Base-by-base conservation (phyloP, 768 basidiomycete species). In the Inosperma sp. region DNA sequence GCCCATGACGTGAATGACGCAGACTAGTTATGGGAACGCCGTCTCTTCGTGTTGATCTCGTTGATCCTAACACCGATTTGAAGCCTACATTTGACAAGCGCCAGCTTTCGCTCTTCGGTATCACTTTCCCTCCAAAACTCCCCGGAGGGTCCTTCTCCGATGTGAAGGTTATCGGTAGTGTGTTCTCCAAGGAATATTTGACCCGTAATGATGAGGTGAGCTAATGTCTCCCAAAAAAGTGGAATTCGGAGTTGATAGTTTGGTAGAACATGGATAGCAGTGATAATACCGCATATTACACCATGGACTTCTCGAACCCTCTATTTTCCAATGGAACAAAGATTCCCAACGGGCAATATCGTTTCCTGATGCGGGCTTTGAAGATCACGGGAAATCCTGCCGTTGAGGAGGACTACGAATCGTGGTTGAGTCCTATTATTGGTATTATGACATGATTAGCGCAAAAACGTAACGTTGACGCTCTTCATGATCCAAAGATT, bases 1-100 rank as follows among this genome's bases (percentile, higher is more conserved):
- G n/a, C n/a, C 16, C 4, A 7, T 22, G 6, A 26, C 3, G 12
- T 50, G 6, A 40, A 14, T 37, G 8, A 46, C 17, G 17, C 10
- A 72, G 75, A 12, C 54, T 74, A 29, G 69, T 67, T 1, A 79
- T 81, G 48, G 81, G 81, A 13, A 75, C 78, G 2, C 69, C 78
- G 2, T 35, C 61, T 13, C 51, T 81, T 22, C 66, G 68, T 16
- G 57, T 74, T 17, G 79, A 81, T 55, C 70, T 81, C 14, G 79
- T 81, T 0, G 60, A 65, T 22, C 48, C 72, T 2, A 54, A 69
- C 54, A 68, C 71, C 52, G 60, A 68, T 16, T 56, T 80, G 48
- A 62, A 49, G 9, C 65, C 70, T 8, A 75, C 71, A 2, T 49
- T 59, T 57, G 17, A 60, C 63, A 36, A 60, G 21, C 25, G 47